Evolutionary conservation across 768 basidiomycete genomes (phyloP), one percentile per base, ranked within the genome.

Genomic region (Suillus luteus): DNA sequence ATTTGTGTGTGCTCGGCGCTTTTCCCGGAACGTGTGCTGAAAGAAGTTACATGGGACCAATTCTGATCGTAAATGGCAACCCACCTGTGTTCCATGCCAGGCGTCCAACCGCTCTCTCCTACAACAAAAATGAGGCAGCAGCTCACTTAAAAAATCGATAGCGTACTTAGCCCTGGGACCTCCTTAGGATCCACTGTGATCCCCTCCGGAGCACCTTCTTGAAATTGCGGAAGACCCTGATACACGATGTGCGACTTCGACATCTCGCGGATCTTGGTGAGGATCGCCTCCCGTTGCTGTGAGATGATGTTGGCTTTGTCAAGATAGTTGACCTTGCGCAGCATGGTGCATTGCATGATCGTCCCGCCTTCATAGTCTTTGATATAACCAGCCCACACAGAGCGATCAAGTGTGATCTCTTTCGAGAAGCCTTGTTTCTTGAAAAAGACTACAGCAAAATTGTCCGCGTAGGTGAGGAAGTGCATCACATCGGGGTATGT

Each of bases 331-430:
- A 99, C 87, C 73, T 92, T 93, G 59, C 85, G 87, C n/a, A 99
- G 77, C 92, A 99, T 90, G 7, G 90, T 90, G 72, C 97, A 99
- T 75, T 96, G 93, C 96, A 99, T 98, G 79, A 99, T 95, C 52
- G 96, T 99, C 19, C 94, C 96, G 46, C 96, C 96, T 76, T 99
- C 97, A 76, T 99, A 99, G 75, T 99, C 97, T 75, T 99, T 99
- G 86, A 99, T 99, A 76, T 99, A 99, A 12, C 96, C 97, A 0
- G 96, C 96, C 97, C 97, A 99, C 9, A 90, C 82, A 2, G 91
- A 87, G 51, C 96, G 85, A 65, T 90, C 90, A n/a, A 97, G 84
- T 0, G 91, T 90, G 65, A 99, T 96, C 63, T 99, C 96, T 75
- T 99, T 99, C 7, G 94, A 92, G 76, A 99, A 99, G 0, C 97